Percentiles rank a stretch among this genome's conserved stretches.
Conservation (phyloP, 2,329 filamentous ascomycete species). For the Penicillium sp. region DNA sequence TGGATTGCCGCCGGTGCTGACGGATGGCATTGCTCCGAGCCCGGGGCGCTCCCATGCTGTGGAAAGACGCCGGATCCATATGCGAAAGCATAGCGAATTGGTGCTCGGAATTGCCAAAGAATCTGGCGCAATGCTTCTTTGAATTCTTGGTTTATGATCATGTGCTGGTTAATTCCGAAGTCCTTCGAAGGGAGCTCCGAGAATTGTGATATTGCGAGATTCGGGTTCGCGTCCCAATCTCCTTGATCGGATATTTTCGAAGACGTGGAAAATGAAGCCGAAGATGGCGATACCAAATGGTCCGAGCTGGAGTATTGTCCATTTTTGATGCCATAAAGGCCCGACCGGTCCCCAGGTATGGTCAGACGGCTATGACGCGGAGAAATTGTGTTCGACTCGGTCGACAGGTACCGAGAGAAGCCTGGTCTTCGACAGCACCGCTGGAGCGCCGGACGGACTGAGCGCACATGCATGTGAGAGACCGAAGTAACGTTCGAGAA, state of each 20-base stretch:
- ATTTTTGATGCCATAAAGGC: slow-evolving; percentile 24
- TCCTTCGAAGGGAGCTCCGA: slow-evolving; percentile 75
- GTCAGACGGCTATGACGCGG: slow-evolving; percentile 17
- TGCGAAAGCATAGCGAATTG: slow-evolving; percentile 94
- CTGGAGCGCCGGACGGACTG: slow-evolving; percentile 24
- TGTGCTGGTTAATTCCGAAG: slow-evolving; percentile 96
- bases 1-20: slow-evolving; percentile 79
- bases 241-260: slow-evolving; percentile 37
- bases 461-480: slow-evolving; percentile 30
- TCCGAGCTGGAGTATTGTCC: slow-evolving; percentile 22
- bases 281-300: slow-evolving; percentile 23
- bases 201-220: slow-evolving; percentile 74
- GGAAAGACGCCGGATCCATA: slow-evolving; percentile 97
- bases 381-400: slow-evolving; percentile 29
- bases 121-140: slow-evolving; percentile 88
- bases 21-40: slow-evolving; percentile 65
- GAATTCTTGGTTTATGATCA: slow-evolving; percentile 93
- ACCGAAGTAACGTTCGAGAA: slow-evolving; percentile 27
- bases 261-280: slow-evolving; percentile 40
- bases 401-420: slow-evolving; percentile 37
- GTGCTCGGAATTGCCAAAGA: slow-evolving; percentile 87
- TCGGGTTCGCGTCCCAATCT: slow-evolving; percentile 79
- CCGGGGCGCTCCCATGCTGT: slow-evolving; percentile 61
- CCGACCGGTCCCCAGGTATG: slow-evolving; percentile 21
- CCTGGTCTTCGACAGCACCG: slow-evolving; percentile 24